A percentile compares a stretch with the other conserved stretches of the same genome.
phyloP scores from a whole-genome alignment of 495 filamentous ascomycete genomes.

The Parachaetomium inaequale region DNA sequence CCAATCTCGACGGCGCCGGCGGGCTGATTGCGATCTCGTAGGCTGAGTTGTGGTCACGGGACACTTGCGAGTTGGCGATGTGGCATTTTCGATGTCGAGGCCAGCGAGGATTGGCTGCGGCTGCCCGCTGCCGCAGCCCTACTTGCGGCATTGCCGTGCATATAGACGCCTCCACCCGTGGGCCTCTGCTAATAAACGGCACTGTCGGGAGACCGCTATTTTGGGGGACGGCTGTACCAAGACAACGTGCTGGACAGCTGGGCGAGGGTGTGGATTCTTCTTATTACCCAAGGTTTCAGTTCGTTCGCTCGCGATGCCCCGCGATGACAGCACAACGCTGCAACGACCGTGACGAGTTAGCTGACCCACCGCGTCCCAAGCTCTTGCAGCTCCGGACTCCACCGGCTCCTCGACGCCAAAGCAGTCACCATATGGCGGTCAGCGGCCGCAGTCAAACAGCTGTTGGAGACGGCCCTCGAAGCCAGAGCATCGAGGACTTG shows the following conservation, averaged over 20 bases:
- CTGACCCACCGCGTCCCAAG: constrained; percentile 14
- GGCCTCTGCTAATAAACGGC: constrained; percentile 5
- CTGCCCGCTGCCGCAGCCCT: constrained; percentile 19
- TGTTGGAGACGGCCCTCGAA: not conserved
- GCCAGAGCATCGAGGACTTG: not conserved
- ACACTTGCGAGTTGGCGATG: constrained; percentile 14
- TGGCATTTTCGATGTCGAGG: constrained; percentile 15
- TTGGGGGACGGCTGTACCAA: constrained; percentile 9
- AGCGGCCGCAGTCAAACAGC: constrained; percentile 7
- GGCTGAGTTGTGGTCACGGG: constrained; percentile 18
- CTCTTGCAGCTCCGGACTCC: constrained; percentile 23
- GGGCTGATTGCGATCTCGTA: not conserved
- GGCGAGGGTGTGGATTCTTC: not conserved
- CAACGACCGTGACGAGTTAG: constrained; percentile 4
- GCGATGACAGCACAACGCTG: constrained; percentile 33
- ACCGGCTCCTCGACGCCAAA: constrained; percentile 11
- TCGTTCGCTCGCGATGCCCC: constrained; percentile 16
- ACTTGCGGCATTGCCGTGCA: constrained; percentile 23
- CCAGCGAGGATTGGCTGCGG: constrained; percentile 17
- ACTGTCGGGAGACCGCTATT: constrained; percentile 20
- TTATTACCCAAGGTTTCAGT: constrained; percentile 2
- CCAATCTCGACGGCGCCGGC: not conserved
- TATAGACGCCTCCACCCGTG: constrained; percentile 12
- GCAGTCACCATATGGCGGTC: constrained; percentile 23
- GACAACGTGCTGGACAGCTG: constrained; percentile 3